phyloP scores from a whole-genome alignment of 805 yeast species.

The Candida sithepensis region DNA sequence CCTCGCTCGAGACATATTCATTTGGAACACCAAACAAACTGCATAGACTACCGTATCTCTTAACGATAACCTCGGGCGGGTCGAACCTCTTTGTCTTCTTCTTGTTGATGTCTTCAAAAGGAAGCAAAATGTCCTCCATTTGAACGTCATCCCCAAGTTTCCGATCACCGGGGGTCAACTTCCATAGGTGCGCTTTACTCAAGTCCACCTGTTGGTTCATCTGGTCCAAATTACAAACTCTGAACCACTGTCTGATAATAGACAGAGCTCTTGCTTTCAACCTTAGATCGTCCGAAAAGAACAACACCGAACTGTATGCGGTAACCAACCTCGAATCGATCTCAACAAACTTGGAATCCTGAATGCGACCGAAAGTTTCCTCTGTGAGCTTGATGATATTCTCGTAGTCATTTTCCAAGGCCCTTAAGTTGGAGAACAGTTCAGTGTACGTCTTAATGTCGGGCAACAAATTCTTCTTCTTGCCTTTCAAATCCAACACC shows the following conservation, averaged over 20 bases:
- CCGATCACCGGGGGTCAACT: constrained; percentile 7
- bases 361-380: constrained; percentile 17
- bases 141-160: constrained; percentile 6
- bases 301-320: constrained; percentile 25
- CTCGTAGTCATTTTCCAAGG: constrained; percentile 8
- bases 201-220: constrained; percentile 12
- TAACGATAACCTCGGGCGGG: constrained; percentile 18
- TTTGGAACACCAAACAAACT: constrained; percentile 12
- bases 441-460: constrained; percentile 34
- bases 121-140: constrained; percentile 8
- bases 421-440: constrained; percentile 20
- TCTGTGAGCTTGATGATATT: constrained; percentile 22
- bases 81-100: constrained; percentile 19
- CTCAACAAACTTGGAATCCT: constrained; percentile 12
- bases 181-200: constrained; percentile 1
- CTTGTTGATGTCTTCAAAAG: constrained; percentile 17
- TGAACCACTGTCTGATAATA: constrained; percentile 27
- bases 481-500: constrained; percentile 12
- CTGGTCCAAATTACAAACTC: constrained; percentile 21
- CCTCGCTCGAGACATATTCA: neutral
- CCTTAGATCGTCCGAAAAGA: constrained; percentile 23
- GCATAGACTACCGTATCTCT: constrained; percentile 19
- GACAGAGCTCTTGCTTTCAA: constrained; percentile 24
- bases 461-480: constrained; percentile 26
- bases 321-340: constrained; percentile 20